Evolutionary conservation across 2,329 filamentous ascomycete species (phyloP), one percentile per base, ranked within the genome.

Genomic region (Calonectria fujianensis): DNA sequence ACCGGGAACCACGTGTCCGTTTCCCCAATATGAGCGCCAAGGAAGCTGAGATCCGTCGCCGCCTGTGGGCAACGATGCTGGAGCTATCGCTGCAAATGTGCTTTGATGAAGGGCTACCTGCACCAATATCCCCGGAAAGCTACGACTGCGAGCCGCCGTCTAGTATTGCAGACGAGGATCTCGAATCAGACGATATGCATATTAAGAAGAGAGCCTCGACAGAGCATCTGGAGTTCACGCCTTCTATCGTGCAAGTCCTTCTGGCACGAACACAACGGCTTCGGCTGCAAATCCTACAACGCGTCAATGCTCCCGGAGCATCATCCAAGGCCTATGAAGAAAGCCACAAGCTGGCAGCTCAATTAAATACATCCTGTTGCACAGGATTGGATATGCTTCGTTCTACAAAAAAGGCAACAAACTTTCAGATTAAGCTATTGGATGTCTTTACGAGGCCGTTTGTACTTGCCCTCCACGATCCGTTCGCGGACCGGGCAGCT

Each of bases 41-140:
- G 10, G 82, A 84, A 29, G 82, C 84, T 0, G 89, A 90, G 77
- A 83, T 90, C 78, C 85, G 88, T 11, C 82, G 88, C 13, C 82
- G 88, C 8, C 77, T 90, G 4, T 90, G 88, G 89, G 85, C 86
- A 20, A 88, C 87, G 0, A 85, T 89, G 24, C 73, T 89, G 3
- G 88, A 90, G 77, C 79, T 90, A 2, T 84, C 85, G 4, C 70
- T 90, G 20, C 86, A 89, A 76, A 80, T 85, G 2, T 86, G 86
- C 64, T 75, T 89, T 13, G 85, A 87, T 72, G 84, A 86, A 1
- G 88, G 88, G 1, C 85, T 87, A 6, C 85, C 86, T 1, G 86
- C 87, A 3, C 81, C 88, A 27, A 80, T 89, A 10, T 82, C 84
- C 3, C 63, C 79, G 0, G 76, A 85, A n/a, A 86, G 88, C 67